Conservation (phyloP, 768 basidiomycete genomes). For the Rhodosporidiobolus odoratus region DNA sequence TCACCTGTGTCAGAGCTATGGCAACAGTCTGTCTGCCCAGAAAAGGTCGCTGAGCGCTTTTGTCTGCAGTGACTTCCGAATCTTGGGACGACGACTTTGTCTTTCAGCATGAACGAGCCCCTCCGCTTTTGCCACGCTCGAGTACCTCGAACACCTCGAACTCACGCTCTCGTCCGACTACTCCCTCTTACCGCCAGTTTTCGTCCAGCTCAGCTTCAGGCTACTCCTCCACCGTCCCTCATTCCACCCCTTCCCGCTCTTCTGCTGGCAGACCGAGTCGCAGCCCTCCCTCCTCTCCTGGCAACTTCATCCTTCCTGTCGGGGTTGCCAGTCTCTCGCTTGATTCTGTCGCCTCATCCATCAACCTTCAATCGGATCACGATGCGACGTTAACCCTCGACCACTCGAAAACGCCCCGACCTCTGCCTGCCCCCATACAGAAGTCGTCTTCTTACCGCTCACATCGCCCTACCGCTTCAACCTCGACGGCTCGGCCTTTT, state of each 20-base stretch:
- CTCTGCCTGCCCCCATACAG: neutral
- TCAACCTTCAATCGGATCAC: neutral
- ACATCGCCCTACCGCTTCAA: conserved; percentile 5
- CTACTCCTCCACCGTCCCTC: neutral
- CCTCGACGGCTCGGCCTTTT: neutral
- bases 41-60: neutral
- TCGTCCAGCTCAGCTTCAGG: conserved; percentile 3
- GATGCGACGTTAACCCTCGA: conserved; percentile 19
- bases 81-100: conserved; percentile 7
- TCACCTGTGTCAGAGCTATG: neutral
- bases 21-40: no score
- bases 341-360: conserved; percentile 24
- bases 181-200: neutral
- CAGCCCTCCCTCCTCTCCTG: neutral
- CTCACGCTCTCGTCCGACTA: neutral
- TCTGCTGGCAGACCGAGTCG: neutral
- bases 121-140: no score
- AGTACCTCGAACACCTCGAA: neutral
- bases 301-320: neutral
- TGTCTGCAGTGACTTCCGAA: neutral
- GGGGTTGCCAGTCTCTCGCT: conserved; percentile 11
- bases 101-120: neutral
- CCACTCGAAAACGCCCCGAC: neutral
- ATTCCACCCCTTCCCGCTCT: neutral
- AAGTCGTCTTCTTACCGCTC: neutral